Evolutionary conservation across 352 stramenopile genomes (phyloP).

Genomic region (Globisporangium paroecandrum): DNA sequence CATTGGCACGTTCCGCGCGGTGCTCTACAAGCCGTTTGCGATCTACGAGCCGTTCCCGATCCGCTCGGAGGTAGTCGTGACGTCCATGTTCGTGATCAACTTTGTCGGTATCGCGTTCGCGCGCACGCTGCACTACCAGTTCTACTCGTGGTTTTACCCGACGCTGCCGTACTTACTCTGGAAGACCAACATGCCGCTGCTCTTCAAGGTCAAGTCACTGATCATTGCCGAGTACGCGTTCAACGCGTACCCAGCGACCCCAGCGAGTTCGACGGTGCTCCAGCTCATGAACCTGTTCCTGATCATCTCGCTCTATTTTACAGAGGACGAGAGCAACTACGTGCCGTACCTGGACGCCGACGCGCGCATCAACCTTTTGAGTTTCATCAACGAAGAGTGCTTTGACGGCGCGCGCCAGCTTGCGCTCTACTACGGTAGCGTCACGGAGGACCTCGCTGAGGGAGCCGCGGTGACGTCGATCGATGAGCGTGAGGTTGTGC

Average conservation of each 20-base stretch:
- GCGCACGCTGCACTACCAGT: conserved; percentile 98
- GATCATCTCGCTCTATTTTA: conserved; percentile 73
- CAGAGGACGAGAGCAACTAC: conserved; percentile 55
- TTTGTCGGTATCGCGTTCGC: conserved; percentile 97
- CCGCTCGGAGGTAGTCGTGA: conserved; percentile 80
- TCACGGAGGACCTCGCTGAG: conserved; percentile 70
- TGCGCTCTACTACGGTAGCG: conserved; percentile 80
- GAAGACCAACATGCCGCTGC: conserved; percentile 80
- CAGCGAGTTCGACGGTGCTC: conserved; percentile 87
- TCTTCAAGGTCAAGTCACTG: conserved; percentile 83
- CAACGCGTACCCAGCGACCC: conserved; percentile 95
- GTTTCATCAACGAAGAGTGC: conserved; percentile 71
- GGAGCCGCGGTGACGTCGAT: conserved; percentile 64
- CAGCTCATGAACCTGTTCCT: conserved; percentile 91
- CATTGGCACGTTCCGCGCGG: conserved; percentile 64
- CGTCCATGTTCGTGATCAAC: conserved; percentile 90
- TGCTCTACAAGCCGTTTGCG: conserved; percentile 64
- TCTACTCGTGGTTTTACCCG: conserved; percentile 96
- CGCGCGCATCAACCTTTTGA: conserved; percentile 55
- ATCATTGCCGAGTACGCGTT: conserved; percentile 90
- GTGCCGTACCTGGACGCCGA: conserved; percentile 80
- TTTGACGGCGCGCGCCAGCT: conserved; percentile 76
- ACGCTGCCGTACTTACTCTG: conserved; percentile 94
- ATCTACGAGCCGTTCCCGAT: conserved; percentile 81
- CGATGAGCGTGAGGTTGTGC: conserved; percentile 75